Evolutionary conservation across 768 basidiomycete species (phyloP).

Genomic region (Trametes cingulata): DNA sequence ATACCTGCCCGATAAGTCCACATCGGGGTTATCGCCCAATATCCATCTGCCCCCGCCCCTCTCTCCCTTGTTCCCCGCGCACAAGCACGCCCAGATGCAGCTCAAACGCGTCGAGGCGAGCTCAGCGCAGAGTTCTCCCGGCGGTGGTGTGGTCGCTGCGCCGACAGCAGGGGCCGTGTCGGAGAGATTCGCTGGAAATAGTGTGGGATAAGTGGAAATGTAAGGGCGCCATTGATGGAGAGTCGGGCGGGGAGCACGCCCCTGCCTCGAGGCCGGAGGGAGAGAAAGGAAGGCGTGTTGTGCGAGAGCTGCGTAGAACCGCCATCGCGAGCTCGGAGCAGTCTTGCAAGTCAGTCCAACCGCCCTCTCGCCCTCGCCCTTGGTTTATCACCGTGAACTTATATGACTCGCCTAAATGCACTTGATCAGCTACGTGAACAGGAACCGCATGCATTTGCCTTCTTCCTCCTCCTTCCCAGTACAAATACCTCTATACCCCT

Average conservation of each 20-base stretch:
- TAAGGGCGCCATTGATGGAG: background rate
- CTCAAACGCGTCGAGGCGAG: background rate
- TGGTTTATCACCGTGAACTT: constrained; percentile 28
- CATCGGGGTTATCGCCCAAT: constrained; percentile 8
- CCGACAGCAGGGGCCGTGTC: background rate
- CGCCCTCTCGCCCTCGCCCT: constrained; percentile 23
- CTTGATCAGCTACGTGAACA: constrained; percentile 42
- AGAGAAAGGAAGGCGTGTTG: constrained; percentile 30
- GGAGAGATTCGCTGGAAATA: background rate
- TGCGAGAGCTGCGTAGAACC: constrained; percentile 24
- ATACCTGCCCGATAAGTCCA: constrained; percentile 17
- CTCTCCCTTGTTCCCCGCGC: constrained; percentile 6
- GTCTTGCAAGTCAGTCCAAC: constrained; percentile 21
- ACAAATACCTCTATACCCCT: constrained; percentile 43
- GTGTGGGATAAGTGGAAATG: constrained; percentile 7
- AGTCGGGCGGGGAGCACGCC: constrained; percentile 20
- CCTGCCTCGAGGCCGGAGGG: constrained; percentile 35
- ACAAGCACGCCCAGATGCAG: constrained; percentile 4
- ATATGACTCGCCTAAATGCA: constrained; percentile 37
- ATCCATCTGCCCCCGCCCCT: background rate
- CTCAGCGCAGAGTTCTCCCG: background rate
- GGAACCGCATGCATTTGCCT: constrained; percentile 42
- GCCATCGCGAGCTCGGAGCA: constrained; percentile 22
- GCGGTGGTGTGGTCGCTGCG: background rate
- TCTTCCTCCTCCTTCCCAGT: constrained; percentile 38